Evolutionary conservation across 345 rosid genomes (phyloP).

Genomic region (Mangifera indica): DNA sequence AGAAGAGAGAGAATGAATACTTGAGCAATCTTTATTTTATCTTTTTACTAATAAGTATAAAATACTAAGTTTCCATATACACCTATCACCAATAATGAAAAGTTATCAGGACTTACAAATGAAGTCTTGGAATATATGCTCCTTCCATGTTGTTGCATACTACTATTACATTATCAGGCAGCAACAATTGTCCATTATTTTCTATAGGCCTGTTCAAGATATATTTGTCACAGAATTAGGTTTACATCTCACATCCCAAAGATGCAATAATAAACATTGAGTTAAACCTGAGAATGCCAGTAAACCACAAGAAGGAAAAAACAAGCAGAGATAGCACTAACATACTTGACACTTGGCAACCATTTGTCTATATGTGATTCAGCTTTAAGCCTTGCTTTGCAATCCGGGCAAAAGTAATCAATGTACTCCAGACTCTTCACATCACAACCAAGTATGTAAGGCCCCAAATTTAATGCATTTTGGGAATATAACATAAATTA

Average conservation of each 20-base stretch:
- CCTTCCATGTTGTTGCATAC: slow-evolving; percentile 98
- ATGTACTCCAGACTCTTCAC: slow-evolving; percentile 66
- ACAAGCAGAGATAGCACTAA: slow-evolving; percentile 15
- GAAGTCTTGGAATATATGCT: slow-evolving; percentile 66
- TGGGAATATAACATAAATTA: slow-evolving; percentile 3
- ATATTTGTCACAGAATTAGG: slow-evolving; percentile 12
- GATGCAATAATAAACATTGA: background rate
- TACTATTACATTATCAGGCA: slow-evolving; percentile 63
- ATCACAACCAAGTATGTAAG: slow-evolving; percentile 22
- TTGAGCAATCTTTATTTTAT: background rate
- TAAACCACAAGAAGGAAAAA: background rate
- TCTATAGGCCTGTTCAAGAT: slow-evolving; percentile 49
- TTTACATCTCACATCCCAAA: slow-evolving; percentile 14
- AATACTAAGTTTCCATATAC: background rate
- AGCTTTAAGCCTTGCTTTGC: slow-evolving; percentile 50
- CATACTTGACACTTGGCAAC: slow-evolving; percentile 55
- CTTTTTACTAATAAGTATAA: background rate
- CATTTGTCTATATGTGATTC: slow-evolving; percentile 31
- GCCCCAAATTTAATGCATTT: slow-evolving; percentile 9
- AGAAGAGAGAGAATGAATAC: no score
- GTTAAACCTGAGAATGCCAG: slow-evolving; percentile 1
- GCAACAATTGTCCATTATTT: slow-evolving; percentile 38
- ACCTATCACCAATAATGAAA: background rate
- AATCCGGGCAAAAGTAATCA: slow-evolving; percentile 83
- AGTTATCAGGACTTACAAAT: slow-evolving; percentile 52